A percentile compares a stretch with the other conserved stretches of the same genome.
These are phyloP conservation scores for Crucihimalaya himalaica DNA, from an alignment of 345 rosid genomes.

Conservation along the genomic window DNA sequence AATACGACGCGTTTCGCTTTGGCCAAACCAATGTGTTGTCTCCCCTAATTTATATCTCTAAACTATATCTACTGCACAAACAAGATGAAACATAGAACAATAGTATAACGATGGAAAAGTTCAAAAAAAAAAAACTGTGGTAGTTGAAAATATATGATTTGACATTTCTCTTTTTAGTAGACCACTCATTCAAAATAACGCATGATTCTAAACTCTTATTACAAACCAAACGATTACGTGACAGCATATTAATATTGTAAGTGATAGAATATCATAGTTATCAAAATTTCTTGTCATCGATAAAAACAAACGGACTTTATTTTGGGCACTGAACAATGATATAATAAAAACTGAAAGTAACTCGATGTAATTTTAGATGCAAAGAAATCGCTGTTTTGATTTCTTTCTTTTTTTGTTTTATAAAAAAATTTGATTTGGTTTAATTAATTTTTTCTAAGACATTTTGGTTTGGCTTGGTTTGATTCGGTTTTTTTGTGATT, in stretches of 20 bases:
- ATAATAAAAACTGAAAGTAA: too few species aligned
- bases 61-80: slow-evolving; percentile 6
- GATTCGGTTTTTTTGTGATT: too few species aligned
- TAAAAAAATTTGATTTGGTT: too few species aligned
- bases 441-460: too few species aligned
- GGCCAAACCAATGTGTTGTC: slow-evolving; percentile 17
- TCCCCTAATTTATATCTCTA: slow-evolving; percentile 4
- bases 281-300: too few species aligned
- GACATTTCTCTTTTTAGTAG: neutral
- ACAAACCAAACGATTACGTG: neutral
- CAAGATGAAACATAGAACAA: slow-evolving; percentile 10
- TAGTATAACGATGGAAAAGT: neutral
- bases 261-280: too few species aligned
- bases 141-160: neutral
- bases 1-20: slow-evolving; percentile 13
- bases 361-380: too few species aligned
- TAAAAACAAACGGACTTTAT: too few species aligned
- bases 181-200: neutral
- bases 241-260: neutral
- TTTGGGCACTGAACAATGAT: too few species aligned
- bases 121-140: slow-evolving; percentile 5
- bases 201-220: neutral
- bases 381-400: too few species aligned
- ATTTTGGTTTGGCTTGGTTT: too few species aligned
- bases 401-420: too few species aligned